These are phyloP conservation scores for Irpex sp. DNA, from an alignment of 1,284 basidiomycete species.

Conservation along the genomic window DNA sequence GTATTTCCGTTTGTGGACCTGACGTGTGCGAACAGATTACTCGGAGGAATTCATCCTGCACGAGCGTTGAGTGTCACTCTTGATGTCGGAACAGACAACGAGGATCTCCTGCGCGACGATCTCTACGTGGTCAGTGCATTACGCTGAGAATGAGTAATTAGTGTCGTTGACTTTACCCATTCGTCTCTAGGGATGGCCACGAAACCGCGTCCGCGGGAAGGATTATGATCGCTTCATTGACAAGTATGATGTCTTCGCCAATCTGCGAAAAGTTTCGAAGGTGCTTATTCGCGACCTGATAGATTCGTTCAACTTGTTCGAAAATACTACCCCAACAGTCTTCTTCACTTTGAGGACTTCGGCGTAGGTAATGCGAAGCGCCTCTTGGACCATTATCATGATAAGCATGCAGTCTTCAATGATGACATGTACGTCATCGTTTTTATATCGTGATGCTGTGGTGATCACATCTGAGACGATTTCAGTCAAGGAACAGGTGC, in stretches of 20 bases:
- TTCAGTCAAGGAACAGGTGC: conserved; percentile 82
- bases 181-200: conserved; percentile 57
- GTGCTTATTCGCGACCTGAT: neutral
- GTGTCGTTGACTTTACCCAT: neutral
- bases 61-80: conserved; percentile 63
- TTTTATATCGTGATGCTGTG: neutral
- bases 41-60: conserved; percentile 78
- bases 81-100: conserved; percentile 80
- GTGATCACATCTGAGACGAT: neutral
- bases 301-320: conserved; percentile 44
- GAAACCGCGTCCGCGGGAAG: conserved; percentile 58
- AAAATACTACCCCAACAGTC: conserved; percentile 40
- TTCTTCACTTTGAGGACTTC: conserved; percentile 80
- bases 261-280: conserved; percentile 25
- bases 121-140: conserved; percentile 54
- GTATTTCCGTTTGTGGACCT: neutral
- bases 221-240: conserved; percentile 69
- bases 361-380: conserved; percentile 73
- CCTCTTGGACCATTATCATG: conserved; percentile 66
- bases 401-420: conserved; percentile 72
- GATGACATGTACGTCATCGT: conserved; percentile 61
- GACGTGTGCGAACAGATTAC: conserved; percentile 41
- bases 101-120: conserved; percentile 54
- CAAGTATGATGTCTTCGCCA: conserved; percentile 38
- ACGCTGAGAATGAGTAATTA: neutral